Conservation (phyloP, 441 rosid species). For the Hypseocharis bilobata region DNA sequence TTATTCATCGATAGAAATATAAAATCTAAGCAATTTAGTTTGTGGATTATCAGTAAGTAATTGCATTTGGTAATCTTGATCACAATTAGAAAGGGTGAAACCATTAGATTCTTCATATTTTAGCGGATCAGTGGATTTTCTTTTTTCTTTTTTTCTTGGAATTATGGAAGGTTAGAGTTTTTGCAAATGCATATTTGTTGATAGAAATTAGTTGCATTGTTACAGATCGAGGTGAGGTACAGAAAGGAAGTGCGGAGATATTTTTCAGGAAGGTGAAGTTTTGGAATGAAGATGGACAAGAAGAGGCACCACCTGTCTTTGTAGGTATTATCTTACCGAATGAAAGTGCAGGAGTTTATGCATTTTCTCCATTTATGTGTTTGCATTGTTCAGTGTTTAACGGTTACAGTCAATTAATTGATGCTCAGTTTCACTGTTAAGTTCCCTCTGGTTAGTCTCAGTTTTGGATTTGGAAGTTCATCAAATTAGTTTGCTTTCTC, state of each 20-base stretch:
- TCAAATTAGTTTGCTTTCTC: neutral
- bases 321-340: slow-evolving; percentile 55
- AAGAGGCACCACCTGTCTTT: slow-evolving; percentile 98
- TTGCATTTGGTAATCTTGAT: too few species aligned
- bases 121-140: neutral
- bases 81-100: too few species aligned
- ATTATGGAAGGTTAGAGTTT: neutral
- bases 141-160: neutral
- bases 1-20: neutral
- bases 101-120: too few species aligned
- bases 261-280: slow-evolving; percentile 92
- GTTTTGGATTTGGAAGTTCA: neutral
- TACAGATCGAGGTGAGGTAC: neutral
- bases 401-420: neutral
- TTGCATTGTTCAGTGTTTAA: neutral
- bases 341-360: neutral
- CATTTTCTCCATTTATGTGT: too few species aligned
- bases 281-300: slow-evolving; percentile 86
- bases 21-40: too few species aligned
- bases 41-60: too few species aligned
- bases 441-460: neutral
- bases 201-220: neutral
- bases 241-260: slow-evolving; percentile 57
- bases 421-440: neutral
- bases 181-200: too few species aligned